Base-by-base conservation (phyloP, 345 rosid species). In the Punica granatum region DNA sequence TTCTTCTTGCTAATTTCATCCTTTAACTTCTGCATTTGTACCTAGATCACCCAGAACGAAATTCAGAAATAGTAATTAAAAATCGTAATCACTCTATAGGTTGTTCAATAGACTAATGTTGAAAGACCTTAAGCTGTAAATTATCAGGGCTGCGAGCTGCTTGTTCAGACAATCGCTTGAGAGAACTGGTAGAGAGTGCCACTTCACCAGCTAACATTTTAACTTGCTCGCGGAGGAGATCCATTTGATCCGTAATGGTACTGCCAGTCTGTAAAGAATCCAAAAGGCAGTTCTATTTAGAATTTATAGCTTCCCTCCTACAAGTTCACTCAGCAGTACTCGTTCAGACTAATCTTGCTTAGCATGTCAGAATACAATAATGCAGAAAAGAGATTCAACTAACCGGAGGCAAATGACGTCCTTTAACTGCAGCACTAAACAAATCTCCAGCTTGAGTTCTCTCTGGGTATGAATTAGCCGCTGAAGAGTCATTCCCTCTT, bases 161-260 rank as follows among this genome's bases (percentile, higher is more conserved):
- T 78, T 82, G 79, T 71, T 85, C 90, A 9, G 78, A 82, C 64
- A 88, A 75, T 73, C 93, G 79, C 77, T 88, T 88, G 72, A 88
- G 73, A 64, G 90, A 77, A 72, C 93, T 85, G 43, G 80, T 79
- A 44, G 79, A 82, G 67, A 85, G 79, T 51, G 93, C 93, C 68
- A 88, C 81, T 73, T 88, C 93, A 58, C 84, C 93, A 13, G 90
- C 90, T 71, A 88, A 77, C 87, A 85, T 75, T 75, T 88, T 88
- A 75, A 83, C 77, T 72, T 88, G 93, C 84, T 88, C 93, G 30
- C 73, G 79, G 39, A 88, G 90, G 69, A 88, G 90, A 71, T 88
- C 93, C 88, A 82, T 85, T 78, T 88, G 90, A 80, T 85, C 88
- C 21, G 86, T 73, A 67, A 85, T 75, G 53, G 88, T 82, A 48